phyloP scores from a whole-genome alignment of 1,284 basidiomycete species.

The Cryptococcus amylolentus region DNA sequence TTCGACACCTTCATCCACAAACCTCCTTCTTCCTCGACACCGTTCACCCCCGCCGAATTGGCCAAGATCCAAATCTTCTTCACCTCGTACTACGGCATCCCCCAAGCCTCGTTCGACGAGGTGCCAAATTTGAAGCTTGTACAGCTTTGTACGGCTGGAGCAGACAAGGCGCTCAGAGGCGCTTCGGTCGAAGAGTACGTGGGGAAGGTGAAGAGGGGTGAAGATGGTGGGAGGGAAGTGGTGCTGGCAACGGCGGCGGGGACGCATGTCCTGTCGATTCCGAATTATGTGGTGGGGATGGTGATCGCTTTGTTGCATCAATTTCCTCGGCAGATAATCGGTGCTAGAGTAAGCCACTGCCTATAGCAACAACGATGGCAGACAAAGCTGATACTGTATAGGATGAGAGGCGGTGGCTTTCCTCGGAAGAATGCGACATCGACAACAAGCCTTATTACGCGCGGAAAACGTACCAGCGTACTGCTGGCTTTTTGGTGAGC shows the following conservation, averaged over 20 bases:
- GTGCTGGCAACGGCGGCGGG: conserved; percentile 40
- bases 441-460: conserved; percentile 29
- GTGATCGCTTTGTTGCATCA: conserved; percentile 37
- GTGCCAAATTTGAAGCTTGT: conserved; percentile 32
- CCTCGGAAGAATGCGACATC: conserved; percentile 25
- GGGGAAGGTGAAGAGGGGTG: background rate
- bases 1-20: conserved; percentile 7
- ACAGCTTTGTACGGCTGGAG: conserved; percentile 38
- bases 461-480: conserved; percentile 32
- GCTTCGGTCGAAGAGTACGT: conserved; percentile 15
- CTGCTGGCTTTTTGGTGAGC: conserved; percentile 41
- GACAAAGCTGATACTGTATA: conserved; percentile 6
- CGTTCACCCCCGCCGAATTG: conserved; percentile 9
- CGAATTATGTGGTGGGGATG: conserved; percentile 39
- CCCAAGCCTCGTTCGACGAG: conserved; percentile 15
- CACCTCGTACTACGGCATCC: conserved; percentile 7
- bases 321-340: conserved; percentile 31
- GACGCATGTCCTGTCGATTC: conserved; percentile 43
- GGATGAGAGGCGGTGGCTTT: conserved; percentile 30
- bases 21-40: background rate
- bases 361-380: background rate
- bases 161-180: conserved; percentile 23
- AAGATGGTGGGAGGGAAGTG: conserved; percentile 10
- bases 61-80: conserved; percentile 12
- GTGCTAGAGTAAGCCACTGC: conserved; percentile 26